These are phyloP conservation scores for Nicotiana tabacum DNA, from an alignment of 257 asterid species.

Conservation along the genomic window DNA sequence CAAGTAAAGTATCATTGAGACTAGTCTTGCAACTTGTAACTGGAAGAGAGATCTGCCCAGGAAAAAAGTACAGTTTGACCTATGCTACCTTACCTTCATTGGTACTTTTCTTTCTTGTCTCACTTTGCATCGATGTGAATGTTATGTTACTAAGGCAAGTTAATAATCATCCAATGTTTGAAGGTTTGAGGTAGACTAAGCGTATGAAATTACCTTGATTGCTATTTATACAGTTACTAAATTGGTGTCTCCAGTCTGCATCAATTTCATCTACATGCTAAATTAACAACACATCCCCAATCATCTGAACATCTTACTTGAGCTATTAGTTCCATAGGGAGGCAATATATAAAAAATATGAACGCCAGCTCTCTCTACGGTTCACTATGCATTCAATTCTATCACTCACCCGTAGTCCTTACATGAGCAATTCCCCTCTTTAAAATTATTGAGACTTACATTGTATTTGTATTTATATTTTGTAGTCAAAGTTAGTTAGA, in stretches of 20 bases:
- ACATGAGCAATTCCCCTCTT: constrained; percentile 58
- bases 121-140: not conserved
- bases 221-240: not conserved
- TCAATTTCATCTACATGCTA: not conserved
- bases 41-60: not conserved
- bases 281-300: not conserved
- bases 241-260: not conserved
- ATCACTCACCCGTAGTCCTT: constrained; percentile 61
- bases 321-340: not conserved
- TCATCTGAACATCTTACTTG: not conserved
- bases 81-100: not conserved
- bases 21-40: not conserved
- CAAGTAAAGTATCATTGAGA: not conserved
- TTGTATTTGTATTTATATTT: too few relatives aligned
- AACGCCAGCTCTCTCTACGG: not conserved
- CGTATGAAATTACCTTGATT: not conserved
- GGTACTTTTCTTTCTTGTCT: not conserved
- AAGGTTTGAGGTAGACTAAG: not conserved
- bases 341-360: not conserved
- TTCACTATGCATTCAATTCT: not conserved
- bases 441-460: constrained; percentile 9
- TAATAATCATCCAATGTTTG: not conserved
- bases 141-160: not conserved
- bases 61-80: not conserved
- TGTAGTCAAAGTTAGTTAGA: too few relatives aligned